A percentile compares a stretch with the other conserved stretches of the same genome.
These are phyloP conservation scores for Sugiyamaella smithiae DNA, from an alignment of 805 yeast species.

Conservation along the genomic window DNA sequence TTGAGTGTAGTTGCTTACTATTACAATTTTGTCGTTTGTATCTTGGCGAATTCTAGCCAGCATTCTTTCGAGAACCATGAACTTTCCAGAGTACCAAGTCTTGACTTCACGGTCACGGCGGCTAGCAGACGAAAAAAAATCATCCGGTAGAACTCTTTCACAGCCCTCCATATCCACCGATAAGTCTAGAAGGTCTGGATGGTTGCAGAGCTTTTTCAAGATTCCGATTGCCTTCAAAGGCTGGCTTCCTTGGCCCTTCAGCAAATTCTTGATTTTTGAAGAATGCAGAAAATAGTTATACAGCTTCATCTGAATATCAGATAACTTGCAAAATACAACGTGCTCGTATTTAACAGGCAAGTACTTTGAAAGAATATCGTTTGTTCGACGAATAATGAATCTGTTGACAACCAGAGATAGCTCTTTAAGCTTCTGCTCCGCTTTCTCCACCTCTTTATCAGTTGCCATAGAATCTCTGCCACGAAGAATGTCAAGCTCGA, in stretches of 20 bases:
- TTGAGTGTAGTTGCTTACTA: constrained; percentile 92
- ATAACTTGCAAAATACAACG: constrained; percentile 84
- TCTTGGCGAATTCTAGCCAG: constrained; percentile 69
- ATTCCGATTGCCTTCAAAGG: constrained; percentile 87
- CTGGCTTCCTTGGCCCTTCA: constrained; percentile 61
- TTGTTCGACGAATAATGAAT: constrained; percentile 91
- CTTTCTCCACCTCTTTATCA: constrained; percentile 67
- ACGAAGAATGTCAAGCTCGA: constrained; percentile 71
- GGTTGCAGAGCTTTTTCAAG: constrained; percentile 87
- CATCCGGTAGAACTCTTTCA: constrained; percentile 61
- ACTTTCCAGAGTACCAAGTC: constrained; percentile 83
- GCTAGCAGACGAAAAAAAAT: constrained; percentile 49
- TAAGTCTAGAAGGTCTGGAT: constrained; percentile 79
- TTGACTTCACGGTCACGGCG: constrained; percentile 65
- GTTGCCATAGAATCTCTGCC: constrained; percentile 90
- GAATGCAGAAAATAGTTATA: constrained; percentile 76
- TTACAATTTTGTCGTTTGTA: constrained; percentile 91
- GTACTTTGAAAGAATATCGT: constrained; percentile 90
- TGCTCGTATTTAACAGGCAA: constrained; percentile 95
- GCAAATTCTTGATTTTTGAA: constrained; percentile 65
- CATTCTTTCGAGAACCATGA: constrained; percentile 79
- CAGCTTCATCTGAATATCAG: constrained; percentile 69
- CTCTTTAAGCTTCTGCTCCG: constrained; percentile 67
- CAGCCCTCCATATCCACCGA: constrained; percentile 77
- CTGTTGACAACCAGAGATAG: constrained; percentile 75